These are phyloP conservation scores for Sideroxylon spinosum DNA, from an alignment of 179 eudicot species.

Conservation along the genomic window DNA sequence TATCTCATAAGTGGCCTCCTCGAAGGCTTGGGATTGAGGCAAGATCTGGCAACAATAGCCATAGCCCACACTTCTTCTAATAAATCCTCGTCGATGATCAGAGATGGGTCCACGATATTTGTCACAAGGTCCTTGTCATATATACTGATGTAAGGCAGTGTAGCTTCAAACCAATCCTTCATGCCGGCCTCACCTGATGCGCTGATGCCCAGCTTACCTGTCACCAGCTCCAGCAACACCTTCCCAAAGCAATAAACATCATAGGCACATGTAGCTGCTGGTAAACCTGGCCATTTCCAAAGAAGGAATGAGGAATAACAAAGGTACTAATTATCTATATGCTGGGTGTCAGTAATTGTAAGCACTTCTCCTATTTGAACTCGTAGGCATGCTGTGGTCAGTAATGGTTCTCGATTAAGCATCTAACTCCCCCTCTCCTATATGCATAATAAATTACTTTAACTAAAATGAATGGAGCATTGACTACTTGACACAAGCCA, in stretches of 20 bases:
- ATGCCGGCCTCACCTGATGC: slow-evolving; percentile 51
- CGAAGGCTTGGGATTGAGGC: slow-evolving; percentile 81
- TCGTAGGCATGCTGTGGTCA: neutral
- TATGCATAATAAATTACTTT: neutral
- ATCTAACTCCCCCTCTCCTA: neutral
- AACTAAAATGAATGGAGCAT: neutral
- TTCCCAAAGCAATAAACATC: slow-evolving; percentile 96
- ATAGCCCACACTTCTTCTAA: slow-evolving; percentile 98
- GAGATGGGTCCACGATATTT: slow-evolving; percentile 76
- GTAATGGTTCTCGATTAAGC: neutral
- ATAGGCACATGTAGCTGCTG: slow-evolving; percentile 61
- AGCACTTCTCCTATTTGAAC: neutral
- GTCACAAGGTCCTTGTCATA: slow-evolving; percentile 84
- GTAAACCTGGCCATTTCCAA: slow-evolving; percentile 41
- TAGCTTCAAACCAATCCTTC: slow-evolving; percentile 67
- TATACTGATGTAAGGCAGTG: slow-evolving; percentile 64
- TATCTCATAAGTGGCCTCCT: slow-evolving; percentile 84
- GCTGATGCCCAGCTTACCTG: slow-evolving; percentile 84
- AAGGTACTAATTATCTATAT: neutral
- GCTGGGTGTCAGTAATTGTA: neutral
- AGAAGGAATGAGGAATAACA: neutral
- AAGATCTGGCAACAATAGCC: slow-evolving; percentile 89
- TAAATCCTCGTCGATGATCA: slow-evolving; percentile 80
- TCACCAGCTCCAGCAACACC: slow-evolving; percentile 86
- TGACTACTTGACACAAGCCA: neutral